Evolutionary conservation across 805 yeast species (phyloP), one percentile per base, ranked within the genome.

Genomic region (Hagleromyces aurorensis): DNA sequence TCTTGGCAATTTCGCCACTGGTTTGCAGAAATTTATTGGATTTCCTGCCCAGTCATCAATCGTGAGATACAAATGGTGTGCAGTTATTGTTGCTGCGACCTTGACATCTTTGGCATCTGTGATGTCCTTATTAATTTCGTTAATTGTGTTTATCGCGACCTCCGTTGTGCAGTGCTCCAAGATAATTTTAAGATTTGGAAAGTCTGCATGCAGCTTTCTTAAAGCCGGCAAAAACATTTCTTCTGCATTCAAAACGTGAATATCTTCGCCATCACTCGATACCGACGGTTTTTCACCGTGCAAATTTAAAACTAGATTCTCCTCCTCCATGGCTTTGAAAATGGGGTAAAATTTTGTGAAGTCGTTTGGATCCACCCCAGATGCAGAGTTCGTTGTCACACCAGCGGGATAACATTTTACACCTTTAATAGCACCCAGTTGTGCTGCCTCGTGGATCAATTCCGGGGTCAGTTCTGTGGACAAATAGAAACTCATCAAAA

Each of bases 371-470:
- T 82, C 91, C 14, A 91, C 96, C 29, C 98, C 98, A 3, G 78
- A 82, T 27, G 71, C 59, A 7, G 96, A 85, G 62, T 91, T 91
- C 21, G 99, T 91, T n/a, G 99, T 91, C 18, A 91, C 99, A 25
- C 99, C 99, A 2, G 97, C 96, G 23, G 99, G 99, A 56, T 91
- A 91, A 55, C 95, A 86, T 57, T 91, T 91, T 43, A 91, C 84
- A 33, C 99, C 99, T 17, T 75, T 67, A 32, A 89, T 75, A 21
- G 74, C 75, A 2, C 77, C 77, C 11, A 59, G 48, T 32, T 65
- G 52, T 6, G 87, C 93, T 19, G 96, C 97, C 39, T 74, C 70
- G 32, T 72, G 75, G 33, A 91, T 78, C 22, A 85, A 63, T 41
- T 83, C 93, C 0, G 97, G 96, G 1, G 95, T 84, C 40, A 91